A percentile compares a stretch with the other conserved stretches of the same genome.
Conservation (phyloP, 805 yeast species). For the Saccharomycopsis babjevae region DNA sequence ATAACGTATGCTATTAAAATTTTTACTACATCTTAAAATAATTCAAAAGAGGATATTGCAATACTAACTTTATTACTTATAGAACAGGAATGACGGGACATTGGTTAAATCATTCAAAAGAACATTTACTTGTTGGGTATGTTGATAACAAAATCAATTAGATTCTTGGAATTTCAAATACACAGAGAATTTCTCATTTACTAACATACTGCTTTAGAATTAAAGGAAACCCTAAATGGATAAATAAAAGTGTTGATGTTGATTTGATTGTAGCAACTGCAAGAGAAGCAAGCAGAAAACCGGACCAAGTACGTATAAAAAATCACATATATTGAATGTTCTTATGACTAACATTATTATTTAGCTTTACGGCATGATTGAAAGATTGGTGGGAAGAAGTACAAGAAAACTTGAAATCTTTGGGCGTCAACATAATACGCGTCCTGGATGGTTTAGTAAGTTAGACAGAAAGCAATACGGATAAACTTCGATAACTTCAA, state of each 20-base stretch:
- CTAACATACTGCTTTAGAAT: constrained; percentile 21
- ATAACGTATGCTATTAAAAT: constrained; percentile 27
- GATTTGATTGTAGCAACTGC: constrained; percentile 76
- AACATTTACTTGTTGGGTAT: constrained; percentile 74
- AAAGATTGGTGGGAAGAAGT: constrained; percentile 68
- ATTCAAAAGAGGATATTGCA: too few relatives aligned
- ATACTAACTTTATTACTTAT: neutral
- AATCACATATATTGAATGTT: neutral
- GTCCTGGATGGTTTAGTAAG: constrained; percentile 81
- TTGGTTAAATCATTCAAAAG: constrained; percentile 93
- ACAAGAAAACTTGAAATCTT: constrained; percentile 79
- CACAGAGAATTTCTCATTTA: neutral
- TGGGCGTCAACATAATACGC: constrained; percentile 75
- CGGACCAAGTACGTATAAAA: constrained; percentile 51
- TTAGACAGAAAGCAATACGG: constrained; percentile 3
- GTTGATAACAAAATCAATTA: constrained; percentile 5
- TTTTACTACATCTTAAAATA: neutral
- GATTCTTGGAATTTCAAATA: neutral
- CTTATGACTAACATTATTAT: constrained; percentile 11
- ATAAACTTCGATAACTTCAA: neutral
- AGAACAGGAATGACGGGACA: constrained; percentile 96
- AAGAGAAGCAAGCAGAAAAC: constrained; percentile 82
- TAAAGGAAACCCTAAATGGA: constrained; percentile 73
- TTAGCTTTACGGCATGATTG: constrained; percentile 65
- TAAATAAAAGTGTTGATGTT: constrained; percentile 53